Evolutionary conservation across 108 stramenopile species (phyloP).

Genomic region (Fragilariopsis cylindrus): DNA sequence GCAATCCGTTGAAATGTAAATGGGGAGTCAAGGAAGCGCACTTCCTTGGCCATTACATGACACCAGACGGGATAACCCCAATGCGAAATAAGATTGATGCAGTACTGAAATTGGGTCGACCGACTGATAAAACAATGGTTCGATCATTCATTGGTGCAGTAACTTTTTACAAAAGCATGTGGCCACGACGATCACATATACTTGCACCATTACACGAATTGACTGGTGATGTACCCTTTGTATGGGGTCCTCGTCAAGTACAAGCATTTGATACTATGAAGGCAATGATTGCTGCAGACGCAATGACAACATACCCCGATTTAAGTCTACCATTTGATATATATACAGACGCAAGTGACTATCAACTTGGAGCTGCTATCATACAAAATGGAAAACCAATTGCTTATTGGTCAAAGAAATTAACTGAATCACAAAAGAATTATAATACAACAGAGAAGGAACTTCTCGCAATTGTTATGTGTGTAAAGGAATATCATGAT

Average conservation of each 20-base stretch:
- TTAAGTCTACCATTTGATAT: conserved; percentile 48
- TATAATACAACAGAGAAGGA: conserved; percentile 48
- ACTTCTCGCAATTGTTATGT: conserved; percentile 21
- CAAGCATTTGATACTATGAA: conserved; percentile 52
- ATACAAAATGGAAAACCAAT: conserved; percentile 19
- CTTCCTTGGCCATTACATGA: conserved; percentile 24
- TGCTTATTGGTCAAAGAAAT: conserved; percentile 38
- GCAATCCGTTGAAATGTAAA: conserved; percentile 24
- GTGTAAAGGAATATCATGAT: background rate
- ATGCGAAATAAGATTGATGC: conserved; percentile 44
- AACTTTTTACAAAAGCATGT: conserved; percentile 48
- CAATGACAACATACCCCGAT: conserved; percentile 39
- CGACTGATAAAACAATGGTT: conserved; percentile 24
- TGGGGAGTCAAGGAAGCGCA: conserved; percentile 28
- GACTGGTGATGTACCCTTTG: background rate
- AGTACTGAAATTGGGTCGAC: conserved; percentile 30
- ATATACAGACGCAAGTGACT: conserved; percentile 48
- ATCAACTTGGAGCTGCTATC: background rate
- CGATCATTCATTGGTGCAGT: conserved; percentile 47
- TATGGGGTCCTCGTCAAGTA: background rate
- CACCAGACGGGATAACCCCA: background rate
- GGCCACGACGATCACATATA: conserved; percentile 28
- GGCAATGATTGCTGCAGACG: conserved; percentile 36
- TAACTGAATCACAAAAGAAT: conserved; percentile 27
- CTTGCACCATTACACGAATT: background rate